Base-by-base conservation (phyloP, 805 yeast species). In the Cyberlindnera mycetangii region DNA sequence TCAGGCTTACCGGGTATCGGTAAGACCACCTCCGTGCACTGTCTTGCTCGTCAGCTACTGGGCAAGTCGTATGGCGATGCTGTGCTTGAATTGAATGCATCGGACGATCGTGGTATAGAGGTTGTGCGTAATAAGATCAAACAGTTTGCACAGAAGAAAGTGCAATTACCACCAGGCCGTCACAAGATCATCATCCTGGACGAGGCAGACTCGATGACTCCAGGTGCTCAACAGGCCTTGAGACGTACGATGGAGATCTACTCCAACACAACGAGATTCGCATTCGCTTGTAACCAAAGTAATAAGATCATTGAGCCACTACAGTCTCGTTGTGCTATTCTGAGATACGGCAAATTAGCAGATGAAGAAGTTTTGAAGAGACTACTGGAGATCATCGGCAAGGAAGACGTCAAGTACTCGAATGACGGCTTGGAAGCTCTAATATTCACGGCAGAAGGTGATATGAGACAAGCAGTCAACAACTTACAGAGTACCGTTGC, bases 1-100 rank as follows among this genome's bases (percentile, higher is more conserved):
- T 84, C 93, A n/a, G 96, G 99, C 3, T 69, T 89, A 37, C 99
- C 99, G 2, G 99, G 99, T 54, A 92, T 93, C 44, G 99, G 99
- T 33, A 93, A 93, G 63, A 93, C 99, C 3, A 93, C 99, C 0
- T 85, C 97, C 2, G 79, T 93, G 6, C 87, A 86, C 49, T 90
- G 97, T 68, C 74, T 93, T 22, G 97, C 98, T 0, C 75, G 79
- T 41, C 95, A 86, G 59, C 66, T 93, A 33, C 70, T 93, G 24
- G 96, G 96, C 0, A 77, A 77, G 16, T 68, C 79, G 20, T 83
- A 83, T 55, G 70, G 73, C 30, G 92, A 85, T 52, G 99, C 96
- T 0, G 92, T 92, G 0, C 67, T 93, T 45, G 99, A 93, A 65
- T 71, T 93, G 60, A 93, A 93, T 64, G 99, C 99, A 1, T 85